These are phyloP conservation scores for Beauveria sp. DNA, from an alignment of 2,329 filamentous ascomycete species.

Conservation along the genomic window DNA sequence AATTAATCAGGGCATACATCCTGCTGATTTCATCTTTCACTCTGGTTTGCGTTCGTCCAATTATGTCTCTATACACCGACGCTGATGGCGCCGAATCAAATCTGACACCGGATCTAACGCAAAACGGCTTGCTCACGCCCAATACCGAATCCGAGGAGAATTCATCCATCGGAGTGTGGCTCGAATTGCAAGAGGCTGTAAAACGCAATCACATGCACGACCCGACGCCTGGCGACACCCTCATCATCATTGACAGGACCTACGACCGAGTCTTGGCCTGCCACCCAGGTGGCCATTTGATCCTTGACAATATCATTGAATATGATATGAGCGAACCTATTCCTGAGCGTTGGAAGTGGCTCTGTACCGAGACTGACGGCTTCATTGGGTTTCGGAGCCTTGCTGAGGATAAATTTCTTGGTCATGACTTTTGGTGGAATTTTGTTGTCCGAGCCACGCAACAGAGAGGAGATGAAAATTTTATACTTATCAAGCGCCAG, in stretches of 20 bases:
- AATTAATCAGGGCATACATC: neutral
- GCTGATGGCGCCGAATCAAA: neutral
- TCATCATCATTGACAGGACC: constrained; percentile 1
- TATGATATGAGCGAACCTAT: neutral
- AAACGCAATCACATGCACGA: neutral
- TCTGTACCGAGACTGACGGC: neutral
- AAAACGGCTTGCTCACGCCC: neutral
- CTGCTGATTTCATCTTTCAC: neutral
- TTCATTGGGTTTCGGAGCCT: constrained; percentile 1
- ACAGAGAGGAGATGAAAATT: neutral
- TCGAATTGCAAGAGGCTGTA: neutral
- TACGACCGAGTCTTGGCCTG: neutral
- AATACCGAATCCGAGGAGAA: neutral
- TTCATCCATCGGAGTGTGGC: neutral
- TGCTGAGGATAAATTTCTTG: neutral
- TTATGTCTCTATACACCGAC: neutral
- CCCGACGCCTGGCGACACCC: neutral
- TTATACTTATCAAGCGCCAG: neutral
- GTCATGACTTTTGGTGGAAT: neutral
- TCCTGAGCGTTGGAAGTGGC: constrained; percentile 1
- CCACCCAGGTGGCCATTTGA: neutral
- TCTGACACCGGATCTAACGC: neutral
- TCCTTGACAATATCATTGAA: neutral
- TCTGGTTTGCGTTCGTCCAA: neutral
- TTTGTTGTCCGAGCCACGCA: neutral